Base-by-base conservation (phyloP, 805 yeast genomes). In the Wickerhamomyces canadensis region DNA sequence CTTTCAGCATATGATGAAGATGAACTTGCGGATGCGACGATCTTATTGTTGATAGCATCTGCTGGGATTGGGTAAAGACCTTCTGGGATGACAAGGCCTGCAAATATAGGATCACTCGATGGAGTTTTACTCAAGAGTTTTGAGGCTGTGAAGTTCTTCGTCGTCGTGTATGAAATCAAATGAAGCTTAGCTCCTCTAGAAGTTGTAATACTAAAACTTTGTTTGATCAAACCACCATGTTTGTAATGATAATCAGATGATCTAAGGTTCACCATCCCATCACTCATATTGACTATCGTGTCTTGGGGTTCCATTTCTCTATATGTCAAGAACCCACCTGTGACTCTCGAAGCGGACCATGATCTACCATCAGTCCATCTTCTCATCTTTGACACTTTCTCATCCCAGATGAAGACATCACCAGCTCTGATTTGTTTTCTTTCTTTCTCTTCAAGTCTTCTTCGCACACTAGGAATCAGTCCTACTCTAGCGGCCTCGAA, bases 321-420 rank as follows among this genome's bases (percentile, higher is more conserved):
- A 55, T 80, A 80, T 4, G 76, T 71, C 22, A 80, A 59, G 49
- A 80, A 80, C 2, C 73, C 67, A 5, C 84, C 84, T 4, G 70
- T 68, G 1, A 83, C 87, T 41, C 87, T 67, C 1, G 84, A 76
- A 2, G 88, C 84, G 41, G 77, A 68, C 89, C 91, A 82, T 24
- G 72, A 67, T 44, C 73, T 72, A 15, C 89, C 86, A 51, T 82
- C 91, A 1, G 89, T 82, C 89, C 91, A 82, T 21, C 89, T 61
- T 44, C 77, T 72, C 78, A 83, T 80, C 14, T 78, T 82, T 30
- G 84, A 76, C 47, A 76, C 80, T 12, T 69, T 63, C 53, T 82
- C 89, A 53, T 77, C 80, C 88, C 88, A 82, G 8, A 80, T 72
- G 48, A 76, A 82, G 3, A 82, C 71, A 3, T 79, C 67, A 4